These are phyloP conservation scores for Penicillium simplicissimum DNA, from an alignment of 495 filamentous ascomycete species.

Conservation along the genomic window DNA sequence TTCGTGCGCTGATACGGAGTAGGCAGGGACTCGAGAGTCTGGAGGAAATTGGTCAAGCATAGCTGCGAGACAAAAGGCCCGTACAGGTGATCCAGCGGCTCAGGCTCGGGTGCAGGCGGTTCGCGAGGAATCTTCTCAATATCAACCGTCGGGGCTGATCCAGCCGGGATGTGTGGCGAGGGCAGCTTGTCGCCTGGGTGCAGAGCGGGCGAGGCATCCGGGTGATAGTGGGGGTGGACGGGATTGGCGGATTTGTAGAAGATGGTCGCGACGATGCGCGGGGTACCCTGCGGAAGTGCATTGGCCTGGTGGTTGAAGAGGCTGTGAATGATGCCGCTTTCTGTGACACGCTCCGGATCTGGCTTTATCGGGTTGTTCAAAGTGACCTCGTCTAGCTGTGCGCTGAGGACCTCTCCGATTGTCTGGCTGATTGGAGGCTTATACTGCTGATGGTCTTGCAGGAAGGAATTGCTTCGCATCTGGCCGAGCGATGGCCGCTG, in stretches of 20 bases:
- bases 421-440: conserved; percentile 55
- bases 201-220: conserved; percentile 34
- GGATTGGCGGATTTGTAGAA: conserved; percentile 49
- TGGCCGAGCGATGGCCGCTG: conserved; percentile 46
- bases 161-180: conserved; percentile 42
- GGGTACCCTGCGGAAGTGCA: conserved; percentile 38
- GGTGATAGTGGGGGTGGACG: conserved; percentile 46
- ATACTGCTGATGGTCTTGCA: conserved; percentile 74
- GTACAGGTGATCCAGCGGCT: conserved; percentile 74
- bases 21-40: conserved; percentile 71
- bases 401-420: conserved; percentile 45
- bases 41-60: conserved; percentile 80
- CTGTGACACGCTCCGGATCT: conserved; percentile 44
- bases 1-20: conserved; percentile 57
- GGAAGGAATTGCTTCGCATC: conserved; percentile 68
- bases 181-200: conserved; percentile 37
- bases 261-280: conserved; percentile 48
- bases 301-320: conserved; percentile 44
- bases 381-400: conserved; percentile 27
- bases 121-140: conserved; percentile 72
- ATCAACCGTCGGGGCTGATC: conserved; percentile 63
- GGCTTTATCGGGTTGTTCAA: conserved; percentile 46
- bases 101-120: conserved; percentile 61
- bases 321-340: conserved; percentile 48
- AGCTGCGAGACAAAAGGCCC: conserved; percentile 75